These are phyloP conservation scores for Kazachstania taianensis DNA, from an alignment of 805 yeast species.

Conservation along the genomic window DNA sequence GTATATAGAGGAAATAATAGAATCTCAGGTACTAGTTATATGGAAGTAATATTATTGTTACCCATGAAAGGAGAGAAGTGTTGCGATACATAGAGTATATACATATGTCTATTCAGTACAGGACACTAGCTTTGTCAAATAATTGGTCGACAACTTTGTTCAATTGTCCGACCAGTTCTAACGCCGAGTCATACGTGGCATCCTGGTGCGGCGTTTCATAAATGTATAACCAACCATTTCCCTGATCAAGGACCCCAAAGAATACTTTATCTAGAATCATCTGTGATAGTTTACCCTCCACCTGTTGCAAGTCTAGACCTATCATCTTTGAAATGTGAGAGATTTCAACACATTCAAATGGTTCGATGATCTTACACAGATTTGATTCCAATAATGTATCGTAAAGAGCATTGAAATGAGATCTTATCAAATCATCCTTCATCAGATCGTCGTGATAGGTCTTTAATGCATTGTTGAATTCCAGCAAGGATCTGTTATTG, in stretches of 20 bases:
- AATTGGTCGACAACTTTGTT: slow-evolving; percentile 80
- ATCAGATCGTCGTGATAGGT: slow-evolving; percentile 66
- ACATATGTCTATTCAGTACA: slow-evolving; percentile 38
- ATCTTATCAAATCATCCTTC: slow-evolving; percentile 77
- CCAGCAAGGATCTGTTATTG: slow-evolving; percentile 78
- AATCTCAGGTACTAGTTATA: background rate
- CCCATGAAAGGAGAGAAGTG: too few relatives aligned
- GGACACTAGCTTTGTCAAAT: slow-evolving; percentile 84
- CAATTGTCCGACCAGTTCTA: slow-evolving; percentile 80
- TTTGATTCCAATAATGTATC: slow-evolving; percentile 90
- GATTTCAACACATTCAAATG: slow-evolving; percentile 92
- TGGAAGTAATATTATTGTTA: background rate
- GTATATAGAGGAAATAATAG: too few relatives aligned
- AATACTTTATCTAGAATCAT: slow-evolving; percentile 95
- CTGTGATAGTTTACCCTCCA: slow-evolving; percentile 89
- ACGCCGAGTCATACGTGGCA: slow-evolving; percentile 76
- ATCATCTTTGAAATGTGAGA: slow-evolving; percentile 78
- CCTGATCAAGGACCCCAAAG: slow-evolving; percentile 94
- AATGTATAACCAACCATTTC: slow-evolving; percentile 92
- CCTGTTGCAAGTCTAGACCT: slow-evolving; percentile 77
- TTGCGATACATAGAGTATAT: slow-evolving; percentile 1
- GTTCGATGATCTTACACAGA: slow-evolving; percentile 87
- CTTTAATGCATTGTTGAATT: slow-evolving; percentile 75
- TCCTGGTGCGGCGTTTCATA: slow-evolving; percentile 85
- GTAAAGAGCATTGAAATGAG: slow-evolving; percentile 86